phyloP scores from a whole-genome alignment of 768 basidiomycete species.

The Suillus americanus region DNA sequence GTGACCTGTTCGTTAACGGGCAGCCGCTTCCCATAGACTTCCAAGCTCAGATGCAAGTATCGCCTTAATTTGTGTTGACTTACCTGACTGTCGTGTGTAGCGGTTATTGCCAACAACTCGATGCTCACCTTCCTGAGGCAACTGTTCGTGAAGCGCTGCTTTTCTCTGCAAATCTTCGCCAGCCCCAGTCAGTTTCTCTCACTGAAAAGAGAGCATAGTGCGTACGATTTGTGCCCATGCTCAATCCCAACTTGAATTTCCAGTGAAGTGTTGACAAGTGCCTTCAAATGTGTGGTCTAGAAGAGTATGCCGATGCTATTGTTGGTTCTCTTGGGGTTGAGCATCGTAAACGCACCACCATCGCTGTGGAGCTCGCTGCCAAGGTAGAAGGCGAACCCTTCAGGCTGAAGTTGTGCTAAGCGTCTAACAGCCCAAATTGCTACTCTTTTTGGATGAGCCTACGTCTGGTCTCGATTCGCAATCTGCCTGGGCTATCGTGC shows the following conservation, averaged over 20 bases:
- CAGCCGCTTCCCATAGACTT: slow-evolving; percentile 52
- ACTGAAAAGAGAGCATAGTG: slow-evolving; percentile 77
- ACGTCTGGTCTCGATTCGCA: slow-evolving; percentile 50
- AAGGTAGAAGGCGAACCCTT: slow-evolving; percentile 32
- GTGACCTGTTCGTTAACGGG: slow-evolving; percentile 54
- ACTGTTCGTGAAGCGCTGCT: slow-evolving; percentile 76
- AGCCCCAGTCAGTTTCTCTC: slow-evolving; percentile 58
- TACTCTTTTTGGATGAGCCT: slow-evolving; percentile 55
- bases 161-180: slow-evolving; percentile 74
- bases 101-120: slow-evolving; percentile 82
- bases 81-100: slow-evolving; percentile 28
- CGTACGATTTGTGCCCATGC: slow-evolving; percentile 20
- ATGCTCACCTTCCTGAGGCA: slow-evolving; percentile 67
- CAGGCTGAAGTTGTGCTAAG: neutral
- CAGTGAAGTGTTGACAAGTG: slow-evolving; percentile 45
- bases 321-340: slow-evolving; percentile 49
- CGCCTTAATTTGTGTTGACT: slow-evolving; percentile 18
- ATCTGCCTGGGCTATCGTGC: slow-evolving; percentile 44
- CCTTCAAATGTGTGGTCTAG: slow-evolving; percentile 60
- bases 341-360: slow-evolving; percentile 51
- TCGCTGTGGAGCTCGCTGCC: slow-evolving; percentile 55
- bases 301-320: slow-evolving; percentile 55
- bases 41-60: slow-evolving; percentile 51
- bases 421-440: slow-evolving; percentile 32
- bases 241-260: neutral